These are phyloP conservation scores for Aspergillus piperis DNA, from an alignment of 2,329 filamentous ascomycete species.

Conservation along the genomic window DNA sequence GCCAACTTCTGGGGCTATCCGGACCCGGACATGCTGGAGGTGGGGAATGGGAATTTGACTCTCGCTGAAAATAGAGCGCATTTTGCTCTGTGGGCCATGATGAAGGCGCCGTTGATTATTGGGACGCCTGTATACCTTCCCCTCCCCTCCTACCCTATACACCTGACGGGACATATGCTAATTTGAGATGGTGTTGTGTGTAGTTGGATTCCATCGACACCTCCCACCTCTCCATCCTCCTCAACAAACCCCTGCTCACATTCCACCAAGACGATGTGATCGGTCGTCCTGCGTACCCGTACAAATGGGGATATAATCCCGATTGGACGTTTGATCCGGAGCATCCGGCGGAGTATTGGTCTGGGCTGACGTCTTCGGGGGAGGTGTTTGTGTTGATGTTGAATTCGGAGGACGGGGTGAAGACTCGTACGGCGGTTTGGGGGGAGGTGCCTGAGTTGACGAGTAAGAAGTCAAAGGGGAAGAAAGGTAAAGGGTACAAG, in stretches of 20 bases:
- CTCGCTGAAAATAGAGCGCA: slow-evolving; percentile 51
- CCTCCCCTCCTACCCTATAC: background rate
- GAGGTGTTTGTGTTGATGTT: slow-evolving; percentile 34
- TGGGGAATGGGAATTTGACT: slow-evolving; percentile 54
- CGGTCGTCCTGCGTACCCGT: slow-evolving; percentile 48
- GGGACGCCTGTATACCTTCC: slow-evolving; percentile 38
- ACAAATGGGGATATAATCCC: slow-evolving; percentile 40
- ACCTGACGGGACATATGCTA: background rate
- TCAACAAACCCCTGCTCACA: slow-evolving; percentile 42
- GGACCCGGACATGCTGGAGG: slow-evolving; percentile 55
- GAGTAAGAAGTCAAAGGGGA: background rate
- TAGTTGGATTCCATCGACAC: slow-evolving; percentile 40
- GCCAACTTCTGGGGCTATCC: slow-evolving; percentile 54
- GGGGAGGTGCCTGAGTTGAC: slow-evolving; percentile 33
- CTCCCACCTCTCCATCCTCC: slow-evolving; percentile 44
- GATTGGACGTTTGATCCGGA: slow-evolving; percentile 37
- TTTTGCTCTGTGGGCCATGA: slow-evolving; percentile 55
- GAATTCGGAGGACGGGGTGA: slow-evolving; percentile 28
- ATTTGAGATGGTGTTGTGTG: background rate
- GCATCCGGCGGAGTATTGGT: slow-evolving; percentile 41
- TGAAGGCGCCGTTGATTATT: slow-evolving; percentile 56
- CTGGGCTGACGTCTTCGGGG: slow-evolving; percentile 29
- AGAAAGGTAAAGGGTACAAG: slow-evolving; percentile 14
- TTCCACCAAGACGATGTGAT: slow-evolving; percentile 52
- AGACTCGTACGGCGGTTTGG: slow-evolving; percentile 31